Evolutionary conservation across 371 early-diverging fungal species (phyloP).

Genomic region (Haplosporangium sp.): DNA sequence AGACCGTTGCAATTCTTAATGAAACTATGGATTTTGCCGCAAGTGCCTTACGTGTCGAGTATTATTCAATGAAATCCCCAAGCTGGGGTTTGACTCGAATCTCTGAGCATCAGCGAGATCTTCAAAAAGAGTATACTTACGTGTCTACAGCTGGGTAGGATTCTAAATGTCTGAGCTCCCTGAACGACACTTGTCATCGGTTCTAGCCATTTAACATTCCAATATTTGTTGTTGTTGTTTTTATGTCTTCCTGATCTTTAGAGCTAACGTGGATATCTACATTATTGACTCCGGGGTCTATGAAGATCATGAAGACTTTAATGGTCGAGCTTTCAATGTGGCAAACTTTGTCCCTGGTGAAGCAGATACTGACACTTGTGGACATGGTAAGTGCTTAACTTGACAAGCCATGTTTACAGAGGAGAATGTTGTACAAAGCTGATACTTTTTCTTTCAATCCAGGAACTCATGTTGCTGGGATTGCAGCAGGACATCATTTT

Average conservation of each 20-base stretch:
- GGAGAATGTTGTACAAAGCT: too few species aligned
- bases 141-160: slow-evolving; percentile 46
- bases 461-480: slow-evolving; percentile 70
- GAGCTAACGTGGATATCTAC: slow-evolving; percentile 64
- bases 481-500: slow-evolving; percentile 61
- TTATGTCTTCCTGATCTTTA: background rate
- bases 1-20: background rate
- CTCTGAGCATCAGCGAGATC: slow-evolving; percentile 13
- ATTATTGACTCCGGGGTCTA: slow-evolving; percentile 75
- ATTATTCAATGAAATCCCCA: slow-evolving; percentile 33
- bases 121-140: slow-evolving; percentile 29
- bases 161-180: background rate
- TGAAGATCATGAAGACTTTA: slow-evolving; percentile 65
- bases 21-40: slow-evolving; percentile 5
- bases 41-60: slow-evolving; percentile 12
- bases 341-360: slow-evolving; percentile 57
- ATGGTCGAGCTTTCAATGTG: slow-evolving; percentile 56
- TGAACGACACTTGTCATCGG: background rate
- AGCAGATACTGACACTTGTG: slow-evolving; percentile 58
- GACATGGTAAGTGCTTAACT: slow-evolving; percentile 62
- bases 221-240: too few species aligned
- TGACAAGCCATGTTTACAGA: too few species aligned
- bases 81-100: slow-evolving; percentile 50
- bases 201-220: too few species aligned
- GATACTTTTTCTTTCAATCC: background rate